These are phyloP conservation scores for Symmetrospora coprosmae DNA, from an alignment of 768 basidiomycete genomes.

Conservation along the genomic window DNA sequence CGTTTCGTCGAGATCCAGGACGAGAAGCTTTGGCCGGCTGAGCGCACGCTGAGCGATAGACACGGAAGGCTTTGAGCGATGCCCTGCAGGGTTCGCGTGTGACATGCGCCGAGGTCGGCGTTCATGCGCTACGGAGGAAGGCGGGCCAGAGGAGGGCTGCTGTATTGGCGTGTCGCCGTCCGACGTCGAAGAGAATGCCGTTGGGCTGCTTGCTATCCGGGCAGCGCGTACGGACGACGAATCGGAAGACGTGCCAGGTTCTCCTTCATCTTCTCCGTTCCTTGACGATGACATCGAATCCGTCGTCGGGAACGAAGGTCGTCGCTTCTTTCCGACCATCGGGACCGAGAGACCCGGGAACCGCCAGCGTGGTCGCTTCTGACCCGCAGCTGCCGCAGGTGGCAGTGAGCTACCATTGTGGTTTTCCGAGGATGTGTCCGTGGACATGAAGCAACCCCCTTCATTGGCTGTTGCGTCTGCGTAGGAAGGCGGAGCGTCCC, in stretches of 20 bases:
- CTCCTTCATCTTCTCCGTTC: no score
- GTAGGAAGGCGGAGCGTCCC: slow-evolving; percentile 17
- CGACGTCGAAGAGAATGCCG: not conserved
- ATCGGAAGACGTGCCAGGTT: no score
- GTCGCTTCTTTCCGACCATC: no score
- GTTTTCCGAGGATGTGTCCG: not conserved
- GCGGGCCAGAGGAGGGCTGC: not conserved
- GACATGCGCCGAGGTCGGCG: not conserved
- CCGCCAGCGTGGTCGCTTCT: not conserved
- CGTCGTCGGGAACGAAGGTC: no score
- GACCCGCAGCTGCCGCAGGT: not conserved
- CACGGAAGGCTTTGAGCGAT: no score
- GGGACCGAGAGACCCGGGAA: no score
- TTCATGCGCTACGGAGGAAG: not conserved
- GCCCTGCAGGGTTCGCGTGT: not conserved
- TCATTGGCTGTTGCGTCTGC: not conserved
- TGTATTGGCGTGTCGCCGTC: not conserved
- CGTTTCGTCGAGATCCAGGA: slow-evolving; percentile 94
- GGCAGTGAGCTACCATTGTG: not conserved
- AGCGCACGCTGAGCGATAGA: slow-evolving; percentile 38
- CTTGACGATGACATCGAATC: no score
- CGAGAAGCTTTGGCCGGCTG: slow-evolving; percentile 78
- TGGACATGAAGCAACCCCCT: not conserved
- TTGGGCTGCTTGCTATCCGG: not conserved
- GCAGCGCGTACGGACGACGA: not conserved